Percentiles rank a stretch among this genome's conserved stretches.
phyloP scores from a whole-genome alignment of 306 rosid species.

The Cicer bijugum region DNA sequence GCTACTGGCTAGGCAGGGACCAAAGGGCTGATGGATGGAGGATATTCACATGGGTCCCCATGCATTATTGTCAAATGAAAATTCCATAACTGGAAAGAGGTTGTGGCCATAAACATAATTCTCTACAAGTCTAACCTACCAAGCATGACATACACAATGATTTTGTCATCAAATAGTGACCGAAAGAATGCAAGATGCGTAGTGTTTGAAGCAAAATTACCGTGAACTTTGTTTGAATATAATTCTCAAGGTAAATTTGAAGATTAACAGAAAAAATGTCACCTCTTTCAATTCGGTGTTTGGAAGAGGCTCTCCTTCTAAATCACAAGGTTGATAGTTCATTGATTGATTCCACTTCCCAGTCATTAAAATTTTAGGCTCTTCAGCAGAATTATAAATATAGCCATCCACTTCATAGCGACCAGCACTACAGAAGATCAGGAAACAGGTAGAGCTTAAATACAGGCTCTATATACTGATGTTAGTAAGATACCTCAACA shows the following conservation, averaged over 20 bases:
- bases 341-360: constrained; percentile 93
- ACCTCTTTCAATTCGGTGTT: constrained; percentile 89
- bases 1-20: constrained; percentile 5
- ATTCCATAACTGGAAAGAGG: constrained; percentile 6
- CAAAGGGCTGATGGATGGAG: constrained; percentile 8
- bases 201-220: constrained; percentile 23
- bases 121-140: constrained; percentile 17
- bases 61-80: constrained; percentile 29
- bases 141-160: constrained; percentile 8
- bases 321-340: constrained; percentile 84
- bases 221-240: neutral
- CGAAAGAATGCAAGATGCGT: constrained; percentile 23
- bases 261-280: constrained; percentile 24
- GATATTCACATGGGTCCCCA: constrained; percentile 4
- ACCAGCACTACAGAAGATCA: constrained; percentile 65
- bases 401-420: constrained; percentile 98
- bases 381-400: constrained; percentile 83
- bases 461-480: constrained; percentile 25
- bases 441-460: constrained; percentile 27
- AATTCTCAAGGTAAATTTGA: constrained; percentile 32
- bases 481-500: constrained; percentile 33
- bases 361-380: constrained; percentile 87
- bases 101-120: constrained; percentile 9
- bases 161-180: constrained; percentile 31
- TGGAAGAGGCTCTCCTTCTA: constrained; percentile 90